Conservation (phyloP, 441 rosid genomes). For the Populus hybrid region DNA sequence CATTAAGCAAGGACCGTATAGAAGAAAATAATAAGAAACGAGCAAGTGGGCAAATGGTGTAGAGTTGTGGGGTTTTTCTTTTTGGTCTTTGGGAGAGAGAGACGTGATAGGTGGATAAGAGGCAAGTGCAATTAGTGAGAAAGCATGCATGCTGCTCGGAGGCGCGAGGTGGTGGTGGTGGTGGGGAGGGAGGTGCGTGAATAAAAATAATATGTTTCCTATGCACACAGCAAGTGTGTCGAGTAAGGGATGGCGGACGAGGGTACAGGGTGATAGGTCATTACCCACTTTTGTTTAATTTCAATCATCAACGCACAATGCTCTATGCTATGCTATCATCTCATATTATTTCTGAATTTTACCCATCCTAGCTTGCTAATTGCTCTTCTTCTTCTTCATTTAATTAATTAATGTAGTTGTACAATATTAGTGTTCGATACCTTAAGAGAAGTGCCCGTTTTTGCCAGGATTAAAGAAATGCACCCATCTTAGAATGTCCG, state of each 20-base stretch:
- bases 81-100: neutral
- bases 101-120: slow-evolving; percentile 24
- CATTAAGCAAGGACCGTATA: neutral
- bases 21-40: neutral
- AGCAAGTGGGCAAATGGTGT: slow-evolving; percentile 16
- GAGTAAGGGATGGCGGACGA: slow-evolving; percentile 46
- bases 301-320: slow-evolving; percentile 61
- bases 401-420: slow-evolving; percentile 2
- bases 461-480: slow-evolving; percentile 22
- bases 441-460: neutral
- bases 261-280: slow-evolving; percentile 51
- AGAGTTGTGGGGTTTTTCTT: neutral
- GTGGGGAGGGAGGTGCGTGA: slow-evolving; percentile 31
- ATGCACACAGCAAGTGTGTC: slow-evolving; percentile 55
- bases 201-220: slow-evolving; percentile 61
- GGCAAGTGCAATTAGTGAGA: slow-evolving; percentile 8
- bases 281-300: slow-evolving; percentile 46
- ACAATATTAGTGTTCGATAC: neutral
- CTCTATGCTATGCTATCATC: slow-evolving; percentile 34
- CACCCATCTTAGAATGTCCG: slow-evolving; percentile 52
- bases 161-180: slow-evolving; percentile 12
- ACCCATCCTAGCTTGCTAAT: slow-evolving; percentile 45
- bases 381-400: slow-evolving; percentile 1
- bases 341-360: slow-evolving; percentile 22
- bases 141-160: slow-evolving; percentile 1